A percentile compares a stretch with the other conserved stretches of the same genome.
Evolutionary conservation across 1,139 yeast genomes (phyloP).

Genomic region (Arxiozyma heterogenica): DNA sequence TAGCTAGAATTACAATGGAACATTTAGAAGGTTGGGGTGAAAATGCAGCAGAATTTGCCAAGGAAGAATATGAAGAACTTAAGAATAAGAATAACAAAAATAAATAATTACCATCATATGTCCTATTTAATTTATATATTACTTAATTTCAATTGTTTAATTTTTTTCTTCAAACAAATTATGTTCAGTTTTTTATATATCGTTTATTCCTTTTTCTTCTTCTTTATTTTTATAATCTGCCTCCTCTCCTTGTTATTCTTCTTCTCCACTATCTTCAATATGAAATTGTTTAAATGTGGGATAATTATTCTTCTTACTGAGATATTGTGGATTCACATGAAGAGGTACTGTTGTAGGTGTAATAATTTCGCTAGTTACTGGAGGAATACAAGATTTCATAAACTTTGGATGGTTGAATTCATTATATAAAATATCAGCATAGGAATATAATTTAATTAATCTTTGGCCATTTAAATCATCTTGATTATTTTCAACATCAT

Average conservation of each 20-base stretch:
- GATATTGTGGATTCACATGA: neutral
- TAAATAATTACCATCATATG: neutral
- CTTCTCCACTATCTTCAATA: constrained; percentile 3
- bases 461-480: constrained; percentile 5
- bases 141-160: neutral
- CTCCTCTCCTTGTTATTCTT: neutral
- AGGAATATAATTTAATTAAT: constrained; percentile 58
- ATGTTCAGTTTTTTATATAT: neutral
- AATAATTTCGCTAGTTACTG: neutral
- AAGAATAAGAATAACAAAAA: constrained; percentile 8
- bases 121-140: constrained; percentile 5
- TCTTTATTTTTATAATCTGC: no score
- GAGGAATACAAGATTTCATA: neutral
- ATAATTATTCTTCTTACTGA: neutral
- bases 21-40: constrained; percentile 41
- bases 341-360: neutral
- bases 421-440: constrained; percentile 67
- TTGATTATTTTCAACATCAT: constrained; percentile 2
- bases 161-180: neutral
- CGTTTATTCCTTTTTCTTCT: neutral
- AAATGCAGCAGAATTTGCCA: constrained; percentile 35
- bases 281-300: neutral
- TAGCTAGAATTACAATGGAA: constrained; percentile 30
- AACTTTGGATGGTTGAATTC: constrained; percentile 30
- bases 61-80: constrained; percentile 34